Evolutionary conservation across 257 asterid genomes (phyloP), one percentile per base, ranked within the genome.

Genomic region (Salvia miltiorrhiza): DNA sequence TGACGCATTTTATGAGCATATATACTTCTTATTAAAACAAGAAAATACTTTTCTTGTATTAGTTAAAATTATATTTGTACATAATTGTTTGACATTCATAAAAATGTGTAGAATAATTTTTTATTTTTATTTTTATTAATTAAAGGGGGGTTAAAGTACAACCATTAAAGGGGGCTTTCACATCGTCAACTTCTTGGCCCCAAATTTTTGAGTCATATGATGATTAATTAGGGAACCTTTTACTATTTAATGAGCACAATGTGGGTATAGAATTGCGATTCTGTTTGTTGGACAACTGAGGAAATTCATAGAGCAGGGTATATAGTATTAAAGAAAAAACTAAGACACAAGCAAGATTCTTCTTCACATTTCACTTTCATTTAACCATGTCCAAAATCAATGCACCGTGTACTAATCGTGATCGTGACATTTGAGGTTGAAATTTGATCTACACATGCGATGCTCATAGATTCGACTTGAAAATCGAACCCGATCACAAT

Each of bases 151-250:
- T 48, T 70, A 17, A 70, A 70, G 69, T 70, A 57, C 64, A 39
- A 39, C 56, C 67, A 70, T 37, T 12, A 24, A 49, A 2, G n/a
- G 13, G 74, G 74, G 57, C 49, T 52, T 74, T 52, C 66, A 60
- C 71, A 67, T 67, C 48, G 23, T 23, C 71, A 58, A 54, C 57
- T 52, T 72, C 26, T n/a, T 37, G 72, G 57, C 72, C 73, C 53
- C 59, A 28, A 53, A 53, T 59, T 62, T 65, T 48, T 41, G 35
- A 53, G 79, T 10, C 45, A 57, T 73, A 35, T 73, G 73, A 69
- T 30, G 70, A 65, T 41, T 57, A 71, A 49, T 24, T 44, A 69
- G 54, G 49, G 4, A 55, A 30, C 76, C 55, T 69, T 69, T 54
- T 30, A 16, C 21, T 48, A 48, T 48, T 48, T 48, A 48, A 8